These are phyloP conservation scores for Blumeria hordei DNA, from an alignment of 2,329 filamentous ascomycete species.

Conservation along the genomic window DNA sequence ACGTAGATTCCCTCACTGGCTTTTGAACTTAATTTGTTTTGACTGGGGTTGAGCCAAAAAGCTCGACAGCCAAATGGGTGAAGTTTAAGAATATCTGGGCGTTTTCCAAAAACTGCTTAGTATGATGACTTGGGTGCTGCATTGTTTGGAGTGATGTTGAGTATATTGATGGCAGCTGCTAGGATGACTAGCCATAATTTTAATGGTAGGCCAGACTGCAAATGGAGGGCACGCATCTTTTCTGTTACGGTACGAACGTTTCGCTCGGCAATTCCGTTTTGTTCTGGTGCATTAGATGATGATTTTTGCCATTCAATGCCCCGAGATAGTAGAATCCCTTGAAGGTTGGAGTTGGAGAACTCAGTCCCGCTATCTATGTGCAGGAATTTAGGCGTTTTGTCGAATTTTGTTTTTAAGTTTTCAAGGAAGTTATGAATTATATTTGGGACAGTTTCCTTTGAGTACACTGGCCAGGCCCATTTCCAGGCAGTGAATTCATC, in stretches of 20 bases:
- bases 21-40: too few relatives aligned
- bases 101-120: background rate
- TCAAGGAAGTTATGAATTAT: background rate
- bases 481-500: background rate
- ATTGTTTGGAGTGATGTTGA: background rate
- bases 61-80: too few relatives aligned
- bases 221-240: too few relatives aligned
- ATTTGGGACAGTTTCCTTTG: background rate
- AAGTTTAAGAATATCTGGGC: background rate
- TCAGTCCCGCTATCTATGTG: background rate
- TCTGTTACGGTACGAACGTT: background rate
- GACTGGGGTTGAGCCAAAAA: too few relatives aligned
- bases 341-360: background rate
- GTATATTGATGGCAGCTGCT: background rate
- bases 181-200: background rate
- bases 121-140: background rate
- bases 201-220: background rate
- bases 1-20: too few relatives aligned
- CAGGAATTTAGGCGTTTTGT: background rate
- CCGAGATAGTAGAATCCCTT: background rate
- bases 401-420: background rate
- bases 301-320: background rate
- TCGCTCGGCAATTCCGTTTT: background rate
- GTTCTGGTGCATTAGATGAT: background rate
- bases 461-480: background rate